phyloP scores from a whole-genome alignment of 2,329 filamentous ascomycete genomes.

The Eurotiales sp. region DNA sequence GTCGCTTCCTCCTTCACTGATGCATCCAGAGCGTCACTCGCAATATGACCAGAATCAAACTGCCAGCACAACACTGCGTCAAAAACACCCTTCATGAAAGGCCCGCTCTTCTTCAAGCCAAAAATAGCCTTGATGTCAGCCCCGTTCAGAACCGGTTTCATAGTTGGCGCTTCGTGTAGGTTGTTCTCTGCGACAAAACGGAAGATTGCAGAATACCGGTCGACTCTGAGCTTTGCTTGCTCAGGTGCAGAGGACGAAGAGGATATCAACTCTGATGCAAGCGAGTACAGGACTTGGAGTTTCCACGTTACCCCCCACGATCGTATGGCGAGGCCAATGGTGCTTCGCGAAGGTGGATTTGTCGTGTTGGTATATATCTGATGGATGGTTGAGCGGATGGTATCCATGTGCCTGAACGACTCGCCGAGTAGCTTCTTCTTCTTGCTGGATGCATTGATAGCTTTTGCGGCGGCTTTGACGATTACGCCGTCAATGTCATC shows the following conservation, averaged over 20 bases:
- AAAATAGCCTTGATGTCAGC: slow-evolving; percentile 5
- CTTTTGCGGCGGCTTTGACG: slow-evolving; percentile 1
- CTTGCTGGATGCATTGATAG: slow-evolving; percentile 1
- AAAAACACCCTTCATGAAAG: slow-evolving; percentile 2
- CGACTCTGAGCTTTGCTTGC: neutral
- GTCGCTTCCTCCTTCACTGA: neutral
- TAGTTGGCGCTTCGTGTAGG: neutral
- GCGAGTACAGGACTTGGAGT: slow-evolving; percentile 4
- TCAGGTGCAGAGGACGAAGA: too few relatives aligned
- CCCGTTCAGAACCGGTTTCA: neutral
- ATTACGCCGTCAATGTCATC: neutral
- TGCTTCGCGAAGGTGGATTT: neutral
- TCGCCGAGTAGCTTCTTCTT: neutral
- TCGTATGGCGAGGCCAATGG: slow-evolving; percentile 1
- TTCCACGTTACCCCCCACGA: slow-evolving; percentile 10
- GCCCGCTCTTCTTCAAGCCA: slow-evolving; percentile 1
- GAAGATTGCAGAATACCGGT: slow-evolving; percentile 1
- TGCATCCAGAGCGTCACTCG: neutral
- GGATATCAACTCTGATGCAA: neutral
- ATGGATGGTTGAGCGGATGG: neutral
- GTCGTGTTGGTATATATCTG: neutral
- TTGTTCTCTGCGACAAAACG: neutral
- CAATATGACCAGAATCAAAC: neutral
- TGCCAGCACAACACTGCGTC: slow-evolving; percentile 6
- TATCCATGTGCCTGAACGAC: neutral